Evolutionary conservation across 345 rosid genomes (phyloP).

Genomic region (Laguncularia racemosa): DNA sequence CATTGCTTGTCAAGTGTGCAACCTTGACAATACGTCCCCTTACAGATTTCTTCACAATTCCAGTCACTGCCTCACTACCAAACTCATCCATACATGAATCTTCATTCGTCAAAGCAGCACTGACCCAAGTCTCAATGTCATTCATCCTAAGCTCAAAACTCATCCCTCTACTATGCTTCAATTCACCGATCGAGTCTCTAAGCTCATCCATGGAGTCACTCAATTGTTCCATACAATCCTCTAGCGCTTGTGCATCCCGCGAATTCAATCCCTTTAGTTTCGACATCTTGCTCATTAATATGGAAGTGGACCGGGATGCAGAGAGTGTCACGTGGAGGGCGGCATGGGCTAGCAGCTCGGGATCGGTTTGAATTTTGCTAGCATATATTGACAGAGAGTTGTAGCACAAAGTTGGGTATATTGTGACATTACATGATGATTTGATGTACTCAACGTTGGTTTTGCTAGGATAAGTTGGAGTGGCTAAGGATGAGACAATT

Average conservation of each 20-base stretch:
- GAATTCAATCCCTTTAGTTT: slow-evolving; percentile 8
- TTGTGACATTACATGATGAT: slow-evolving; percentile 24
- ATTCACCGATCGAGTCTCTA: slow-evolving; percentile 14
- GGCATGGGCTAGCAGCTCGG: slow-evolving; percentile 19
- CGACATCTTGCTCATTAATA: slow-evolving; percentile 17
- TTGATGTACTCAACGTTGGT: slow-evolving; percentile 18
- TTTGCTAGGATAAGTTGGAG: neutral
- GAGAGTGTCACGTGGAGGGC: slow-evolving; percentile 24
- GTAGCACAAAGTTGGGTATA: slow-evolving; percentile 27
- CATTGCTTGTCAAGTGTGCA: slow-evolving; percentile 29
- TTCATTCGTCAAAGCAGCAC: slow-evolving; percentile 38
- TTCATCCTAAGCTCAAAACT: slow-evolving; percentile 18
- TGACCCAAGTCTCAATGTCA: slow-evolving; percentile 29
- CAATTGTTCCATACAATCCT: slow-evolving; percentile 28
- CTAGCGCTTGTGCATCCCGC: slow-evolving; percentile 23
- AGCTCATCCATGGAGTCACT: slow-evolving; percentile 18
- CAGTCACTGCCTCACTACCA: slow-evolving; percentile 18
- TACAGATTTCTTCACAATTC: slow-evolving; percentile 8
- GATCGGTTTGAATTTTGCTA: slow-evolving; percentile 22
- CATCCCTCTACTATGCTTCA: slow-evolving; percentile 12
- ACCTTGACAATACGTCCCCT: slow-evolving; percentile 11
- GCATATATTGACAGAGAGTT: slow-evolving; percentile 29
- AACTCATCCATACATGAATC: slow-evolving; percentile 34
- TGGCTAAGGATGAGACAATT: too few relatives aligned
- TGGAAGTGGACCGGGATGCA: slow-evolving; percentile 14